These are phyloP conservation scores for Yamadazyma phyllophila DNA, from an alignment of 805 yeast genomes.

Conservation along the genomic window DNA sequence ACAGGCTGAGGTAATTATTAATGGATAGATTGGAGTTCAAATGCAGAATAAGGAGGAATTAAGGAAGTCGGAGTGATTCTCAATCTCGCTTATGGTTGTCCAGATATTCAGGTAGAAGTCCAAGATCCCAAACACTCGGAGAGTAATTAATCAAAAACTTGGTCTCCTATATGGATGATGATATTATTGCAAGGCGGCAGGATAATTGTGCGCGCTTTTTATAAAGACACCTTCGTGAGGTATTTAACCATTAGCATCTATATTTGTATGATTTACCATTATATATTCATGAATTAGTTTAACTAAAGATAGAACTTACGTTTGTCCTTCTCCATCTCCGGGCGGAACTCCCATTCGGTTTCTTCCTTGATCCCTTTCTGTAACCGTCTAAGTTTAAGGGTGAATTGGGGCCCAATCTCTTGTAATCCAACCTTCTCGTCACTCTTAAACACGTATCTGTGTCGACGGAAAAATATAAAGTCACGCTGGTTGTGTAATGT, in stretches of 20 bases:
- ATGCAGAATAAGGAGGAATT: background rate
- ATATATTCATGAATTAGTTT: background rate
- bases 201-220: background rate
- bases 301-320: conserved; percentile 76
- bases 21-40: background rate
- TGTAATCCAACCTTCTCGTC: conserved; percentile 94
- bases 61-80: too few relatives aligned
- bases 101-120: background rate
- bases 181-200: conserved; percentile 2
- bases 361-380: conserved; percentile 92
- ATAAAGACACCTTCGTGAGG: background rate
- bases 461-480: conserved; percentile 91
- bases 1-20: background rate
- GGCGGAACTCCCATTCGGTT: conserved; percentile 92
- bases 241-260: background rate
- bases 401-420: conserved; percentile 96
- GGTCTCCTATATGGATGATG: conserved; percentile 4
- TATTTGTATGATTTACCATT: too few relatives aligned
- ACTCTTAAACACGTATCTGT: conserved; percentile 83
- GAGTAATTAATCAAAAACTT: background rate
- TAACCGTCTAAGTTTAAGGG: conserved; percentile 79
- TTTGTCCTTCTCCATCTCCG: conserved; percentile 96
- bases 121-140: background rate
- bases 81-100: background rate
- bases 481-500: conserved; percentile 97